phyloP scores from a whole-genome alignment of 2,329 filamentous ascomycete genomes.

The Fusarium solani-melongenae region DNA sequence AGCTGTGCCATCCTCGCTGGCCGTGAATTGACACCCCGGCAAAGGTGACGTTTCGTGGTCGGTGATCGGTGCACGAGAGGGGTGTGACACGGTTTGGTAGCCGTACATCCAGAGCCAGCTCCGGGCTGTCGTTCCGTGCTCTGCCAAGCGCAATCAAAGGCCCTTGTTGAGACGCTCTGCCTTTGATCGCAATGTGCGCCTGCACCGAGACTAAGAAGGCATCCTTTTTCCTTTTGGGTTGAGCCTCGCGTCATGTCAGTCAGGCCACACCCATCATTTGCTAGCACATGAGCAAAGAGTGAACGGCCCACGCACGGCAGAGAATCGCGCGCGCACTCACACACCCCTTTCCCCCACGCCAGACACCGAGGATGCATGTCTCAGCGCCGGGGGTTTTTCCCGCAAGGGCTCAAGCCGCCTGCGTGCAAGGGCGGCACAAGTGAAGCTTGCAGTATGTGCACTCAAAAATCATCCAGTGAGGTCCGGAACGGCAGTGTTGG shows the following conservation, averaged over 20 bases:
- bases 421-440: constrained; percentile 69
- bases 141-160: constrained; percentile 37
- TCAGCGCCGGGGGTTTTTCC: constrained; percentile 18
- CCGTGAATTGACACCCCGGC: constrained; percentile 13
- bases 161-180: constrained; percentile 29
- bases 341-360: constrained; percentile 29
- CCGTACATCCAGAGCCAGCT: constrained; percentile 40
- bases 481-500: constrained; percentile 71
- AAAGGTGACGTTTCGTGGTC: constrained; percentile 27
- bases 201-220: constrained; percentile 35
- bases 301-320: constrained; percentile 18
- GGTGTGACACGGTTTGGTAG: constrained; percentile 31
- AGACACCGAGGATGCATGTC: constrained; percentile 32
- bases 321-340: constrained; percentile 8
- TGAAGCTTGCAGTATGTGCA: constrained; percentile 76
- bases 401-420: constrained; percentile 45
- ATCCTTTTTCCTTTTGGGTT: constrained; percentile 23
- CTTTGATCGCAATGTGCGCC: constrained; percentile 26
- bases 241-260: constrained; percentile 37
- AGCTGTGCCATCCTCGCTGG: constrained; percentile 6
- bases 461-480: constrained; percentile 76
- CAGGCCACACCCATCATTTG: constrained; percentile 31
- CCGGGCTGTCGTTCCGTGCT: constrained; percentile 35
- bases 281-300: constrained; percentile 28
- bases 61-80: constrained; percentile 31